These are phyloP conservation scores for Pythium dissotocum DNA, from an alignment of 352 stramenopile species.

Conservation along the genomic window DNA sequence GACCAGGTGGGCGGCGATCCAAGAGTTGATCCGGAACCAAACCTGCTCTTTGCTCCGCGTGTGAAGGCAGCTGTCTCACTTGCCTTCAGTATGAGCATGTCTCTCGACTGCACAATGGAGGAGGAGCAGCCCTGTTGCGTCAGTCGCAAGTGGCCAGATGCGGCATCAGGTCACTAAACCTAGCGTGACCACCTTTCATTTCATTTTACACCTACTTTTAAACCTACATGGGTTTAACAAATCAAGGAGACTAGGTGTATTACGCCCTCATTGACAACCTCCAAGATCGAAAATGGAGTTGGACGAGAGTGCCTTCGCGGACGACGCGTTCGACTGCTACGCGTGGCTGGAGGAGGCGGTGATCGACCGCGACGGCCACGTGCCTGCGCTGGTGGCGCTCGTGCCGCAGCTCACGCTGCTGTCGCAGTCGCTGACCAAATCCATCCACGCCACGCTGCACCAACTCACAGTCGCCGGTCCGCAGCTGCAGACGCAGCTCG, in stretches of 20 bases:
- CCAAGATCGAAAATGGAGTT: constrained; percentile 27
- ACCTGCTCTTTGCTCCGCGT: background rate
- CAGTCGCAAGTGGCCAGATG: constrained; percentile 1
- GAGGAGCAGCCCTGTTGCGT: background rate
- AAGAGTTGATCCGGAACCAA: background rate
- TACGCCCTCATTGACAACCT: background rate
- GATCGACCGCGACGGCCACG: constrained; percentile 32
- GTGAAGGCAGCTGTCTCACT: background rate
- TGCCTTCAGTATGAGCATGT: constrained; percentile 1
- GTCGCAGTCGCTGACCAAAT: constrained; percentile 56
- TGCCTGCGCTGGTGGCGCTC: constrained; percentile 38
- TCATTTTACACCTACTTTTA: background rate
- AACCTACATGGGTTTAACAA: background rate
- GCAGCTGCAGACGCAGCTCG: constrained; percentile 56
- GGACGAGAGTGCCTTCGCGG: constrained; percentile 47
- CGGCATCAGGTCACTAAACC: background rate
- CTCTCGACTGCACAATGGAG: background rate
- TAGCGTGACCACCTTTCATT: background rate
- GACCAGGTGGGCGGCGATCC: background rate
- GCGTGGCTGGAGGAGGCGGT: constrained; percentile 72
- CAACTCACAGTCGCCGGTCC: constrained; percentile 52
- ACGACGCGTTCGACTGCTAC: constrained; percentile 62
- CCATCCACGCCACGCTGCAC: constrained; percentile 60
- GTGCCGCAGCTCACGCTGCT: constrained; percentile 63
- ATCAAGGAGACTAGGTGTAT: constrained; percentile 16